Conservation (phyloP, 371 early-diverging fungal genomes). For the Quaeritorhiza haematococci region DNA sequence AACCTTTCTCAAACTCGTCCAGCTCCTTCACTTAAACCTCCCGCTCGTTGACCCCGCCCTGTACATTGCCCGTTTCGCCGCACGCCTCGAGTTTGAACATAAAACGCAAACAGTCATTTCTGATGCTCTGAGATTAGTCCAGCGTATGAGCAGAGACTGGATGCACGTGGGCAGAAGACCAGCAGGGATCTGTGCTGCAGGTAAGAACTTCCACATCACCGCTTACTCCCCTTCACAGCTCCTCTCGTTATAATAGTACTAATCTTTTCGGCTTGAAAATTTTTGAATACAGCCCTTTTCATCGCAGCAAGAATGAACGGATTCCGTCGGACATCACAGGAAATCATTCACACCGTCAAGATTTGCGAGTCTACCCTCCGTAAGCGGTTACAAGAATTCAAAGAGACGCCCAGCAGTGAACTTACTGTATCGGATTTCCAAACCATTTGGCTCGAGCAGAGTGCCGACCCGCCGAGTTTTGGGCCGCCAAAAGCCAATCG, state of each 20-base stretch:
- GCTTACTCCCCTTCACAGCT: not conserved
- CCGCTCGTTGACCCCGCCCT: constrained; percentile 95
- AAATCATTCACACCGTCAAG: constrained; percentile 91
- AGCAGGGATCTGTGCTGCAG: constrained; percentile 98
- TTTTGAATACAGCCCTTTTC: constrained; percentile 51
- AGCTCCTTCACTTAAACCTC: constrained; percentile 61
- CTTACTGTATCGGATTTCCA: constrained; percentile 89
- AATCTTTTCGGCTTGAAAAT: not conserved
- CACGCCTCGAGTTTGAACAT: constrained; percentile 82
- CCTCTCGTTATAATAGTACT: not conserved
- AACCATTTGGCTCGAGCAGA: constrained; percentile 80
- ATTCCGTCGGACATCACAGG: constrained; percentile 77
- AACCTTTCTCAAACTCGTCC: constrained; percentile 82
- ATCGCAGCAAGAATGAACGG: constrained; percentile 95
- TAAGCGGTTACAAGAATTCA: constrained; percentile 87
- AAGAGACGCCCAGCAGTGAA: constrained; percentile 77
- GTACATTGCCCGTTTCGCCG: constrained; percentile 93
- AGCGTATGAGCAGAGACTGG: constrained; percentile 98
- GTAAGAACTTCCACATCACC: constrained; percentile 28
- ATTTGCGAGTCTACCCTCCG: constrained; percentile 88
- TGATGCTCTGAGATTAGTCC: constrained; percentile 84
- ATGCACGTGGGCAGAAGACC: constrained; percentile 94
- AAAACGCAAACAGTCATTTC: constrained; percentile 72
- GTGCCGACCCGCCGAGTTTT: constrained; percentile 89
- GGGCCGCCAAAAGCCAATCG: constrained; percentile 17